These are phyloP conservation scores for Mycena citricolor DNA, from an alignment of 1,284 basidiomycete species.

Conservation along the genomic window DNA sequence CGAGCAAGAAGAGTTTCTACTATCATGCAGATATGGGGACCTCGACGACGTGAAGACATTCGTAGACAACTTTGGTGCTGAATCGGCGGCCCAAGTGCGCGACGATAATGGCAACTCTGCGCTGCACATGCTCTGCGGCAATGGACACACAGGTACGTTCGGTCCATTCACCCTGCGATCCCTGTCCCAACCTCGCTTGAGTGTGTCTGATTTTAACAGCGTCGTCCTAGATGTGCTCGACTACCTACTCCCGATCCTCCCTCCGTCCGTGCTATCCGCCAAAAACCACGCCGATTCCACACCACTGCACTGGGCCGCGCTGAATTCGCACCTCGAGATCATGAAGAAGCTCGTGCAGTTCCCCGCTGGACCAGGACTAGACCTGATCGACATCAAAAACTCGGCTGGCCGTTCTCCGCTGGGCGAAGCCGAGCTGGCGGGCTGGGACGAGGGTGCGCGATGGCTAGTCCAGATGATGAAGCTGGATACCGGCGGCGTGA, in stretches of 20 bases:
- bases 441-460: conserved; percentile 77
- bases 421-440: conserved; percentile 72
- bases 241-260: conserved; percentile 64
- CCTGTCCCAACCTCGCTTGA: conserved; percentile 14
- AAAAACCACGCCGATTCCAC: conserved; percentile 76
- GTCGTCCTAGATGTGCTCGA: conserved; percentile 64
- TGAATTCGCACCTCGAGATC: conserved; percentile 74
- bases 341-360: conserved; percentile 67
- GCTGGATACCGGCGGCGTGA: conserved; percentile 46
- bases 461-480: conserved; percentile 80
- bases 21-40: conserved; percentile 84
- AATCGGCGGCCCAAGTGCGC: conserved; percentile 50
- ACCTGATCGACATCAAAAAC: conserved; percentile 75
- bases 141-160: conserved; percentile 79
- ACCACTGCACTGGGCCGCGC: conserved; percentile 84
- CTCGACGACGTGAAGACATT: conserved; percentile 73
- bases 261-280: conserved; percentile 54
- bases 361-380: conserved; percentile 55
- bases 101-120: conserved; percentile 80
- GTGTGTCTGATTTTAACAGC: conserved; percentile 46
- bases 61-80: conserved; percentile 55
- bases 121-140: conserved; percentile 83
- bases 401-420: conserved; percentile 66
- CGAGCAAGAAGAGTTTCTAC: conserved; percentile 75
- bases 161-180: too few species aligned